These are phyloP conservation scores for Tripidium arundinaceum DNA, from an alignment of 202 grass and related monocot species.

Conservation along the genomic window DNA sequence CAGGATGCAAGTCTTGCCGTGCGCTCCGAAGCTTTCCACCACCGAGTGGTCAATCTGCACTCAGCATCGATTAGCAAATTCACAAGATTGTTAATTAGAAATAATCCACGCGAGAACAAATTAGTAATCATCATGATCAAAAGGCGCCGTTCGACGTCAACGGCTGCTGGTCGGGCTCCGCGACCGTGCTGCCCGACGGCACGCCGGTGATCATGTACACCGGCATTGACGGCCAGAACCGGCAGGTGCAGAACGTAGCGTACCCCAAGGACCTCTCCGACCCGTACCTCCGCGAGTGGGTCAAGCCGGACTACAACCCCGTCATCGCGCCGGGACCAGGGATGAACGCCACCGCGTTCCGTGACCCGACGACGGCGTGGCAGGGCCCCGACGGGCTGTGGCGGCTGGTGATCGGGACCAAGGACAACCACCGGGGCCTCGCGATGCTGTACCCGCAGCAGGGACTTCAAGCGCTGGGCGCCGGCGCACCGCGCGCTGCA, in stretches of 20 bases:
- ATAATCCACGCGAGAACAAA: no score
- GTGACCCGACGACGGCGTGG: conserved; percentile 54
- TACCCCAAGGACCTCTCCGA: conserved; percentile 46
- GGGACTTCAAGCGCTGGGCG: conserved; percentile 47
- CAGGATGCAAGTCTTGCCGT: conserved; percentile 69
- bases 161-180: conserved; percentile 63
- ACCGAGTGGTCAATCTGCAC: conserved; percentile 65
- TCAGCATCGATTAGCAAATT: not conserved
- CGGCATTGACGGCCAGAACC: conserved; percentile 40
- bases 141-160: conserved; percentile 54
- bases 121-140: not conserved
- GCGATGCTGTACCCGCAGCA: conserved; percentile 72
- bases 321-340: conserved; percentile 52
- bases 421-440: no score
- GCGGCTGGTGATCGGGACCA: no score
- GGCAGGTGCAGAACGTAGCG: conserved; percentile 63
- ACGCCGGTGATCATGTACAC: conserved; percentile 54
- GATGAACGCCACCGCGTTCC: conserved; percentile 38
- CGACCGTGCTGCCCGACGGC: conserved; percentile 42
- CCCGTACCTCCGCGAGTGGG: conserved; percentile 50
- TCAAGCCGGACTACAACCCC: conserved; percentile 58
- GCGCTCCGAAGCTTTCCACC: conserved; percentile 76
- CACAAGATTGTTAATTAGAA: not conserved
- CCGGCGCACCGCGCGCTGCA: conserved; percentile 43
- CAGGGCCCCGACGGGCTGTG: conserved; percentile 41